These are phyloP conservation scores for Metarhizium sp. DNA, from an alignment of 2,329 filamentous ascomycete species.

Conservation along the genomic window DNA sequence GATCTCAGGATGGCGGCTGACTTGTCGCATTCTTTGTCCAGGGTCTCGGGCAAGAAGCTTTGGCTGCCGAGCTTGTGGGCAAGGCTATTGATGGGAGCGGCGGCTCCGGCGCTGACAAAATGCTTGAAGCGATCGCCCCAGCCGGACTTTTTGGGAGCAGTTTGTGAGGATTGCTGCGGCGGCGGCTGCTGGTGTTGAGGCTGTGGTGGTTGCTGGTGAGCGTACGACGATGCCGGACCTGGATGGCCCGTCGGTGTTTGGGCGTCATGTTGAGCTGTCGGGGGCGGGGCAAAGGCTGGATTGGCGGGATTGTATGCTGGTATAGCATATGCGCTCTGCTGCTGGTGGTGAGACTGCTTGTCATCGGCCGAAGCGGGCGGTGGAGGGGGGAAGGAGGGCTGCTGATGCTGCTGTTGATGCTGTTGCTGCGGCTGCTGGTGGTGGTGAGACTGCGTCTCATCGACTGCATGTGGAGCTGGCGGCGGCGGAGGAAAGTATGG, in stretches of 20 bases:
- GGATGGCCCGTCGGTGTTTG: not conserved
- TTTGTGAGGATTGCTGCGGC: not conserved
- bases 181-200: slow-evolving; percentile 4
- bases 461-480: too few species aligned
- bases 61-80: slow-evolving; percentile 77
- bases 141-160: slow-evolving; percentile 7
- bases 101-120: slow-evolving; percentile 33
- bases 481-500: too few species aligned
- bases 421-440: too few species aligned
- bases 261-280: slow-evolving; percentile 3
- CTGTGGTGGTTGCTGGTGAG: not conserved
- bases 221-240: not conserved
- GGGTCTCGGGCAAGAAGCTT: slow-evolving; percentile 74
- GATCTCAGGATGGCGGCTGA: slow-evolving; percentile 73
- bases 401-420: too few species aligned
- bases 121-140: slow-evolving; percentile 22
- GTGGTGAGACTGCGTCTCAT: too few species aligned
- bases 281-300: slow-evolving; percentile 20
- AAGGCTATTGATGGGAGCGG: slow-evolving; percentile 68
- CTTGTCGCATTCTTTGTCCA: slow-evolving; percentile 89
- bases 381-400: too few species aligned
- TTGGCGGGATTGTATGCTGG: slow-evolving; percentile 10
- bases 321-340: slow-evolving; percentile 12
- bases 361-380: too few species aligned
- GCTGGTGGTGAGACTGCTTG: slow-evolving; percentile 8